Base-by-base conservation (phyloP, 805 yeast species). In the Gaillardinia entomophila region DNA sequence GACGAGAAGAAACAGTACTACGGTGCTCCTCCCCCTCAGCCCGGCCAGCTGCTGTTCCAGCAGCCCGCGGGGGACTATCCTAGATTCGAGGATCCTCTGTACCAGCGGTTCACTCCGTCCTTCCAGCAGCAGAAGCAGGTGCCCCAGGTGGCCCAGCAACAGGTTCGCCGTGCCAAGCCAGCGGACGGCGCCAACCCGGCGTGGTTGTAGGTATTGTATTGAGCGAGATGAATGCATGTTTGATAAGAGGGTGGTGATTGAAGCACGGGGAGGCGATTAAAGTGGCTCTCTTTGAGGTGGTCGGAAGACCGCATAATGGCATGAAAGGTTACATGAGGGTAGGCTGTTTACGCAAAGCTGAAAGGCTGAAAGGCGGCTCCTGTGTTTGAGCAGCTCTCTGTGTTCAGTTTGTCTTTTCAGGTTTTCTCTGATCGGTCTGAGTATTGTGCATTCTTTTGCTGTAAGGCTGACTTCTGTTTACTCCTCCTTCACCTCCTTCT, bases 401-500 rank as follows among this genome's bases (percentile, higher is more conserved):
- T n/a, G n/a, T n/a, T n/a, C n/a, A n/a, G n/a, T n/a, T n/a, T n/a
- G n/a, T n/a, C n/a, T n/a, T n/a, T n/a, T n/a, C n/a, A n/a, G n/a
- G n/a, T n/a, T n/a, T n/a, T n/a, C n/a, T n/a, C n/a, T n/a, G n/a
- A n/a, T n/a, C n/a, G n/a, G n/a, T n/a, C n/a, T n/a, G n/a, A n/a
- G n/a, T n/a, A n/a, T n/a, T n/a, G n/a, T n/a, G n/a, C n/a, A n/a
- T n/a, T n/a, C n/a, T n/a, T n/a, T n/a, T n/a, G n/a, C n/a, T n/a
- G n/a, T n/a, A n/a, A n/a, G n/a, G n/a, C n/a, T n/a, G n/a, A 19
- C 12, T 34, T 15, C 23, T 36, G 42, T 23, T 31, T 42, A 43
- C 24, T 36, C 34, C 32, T 41, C 39, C 33, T 42, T 40, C 32
- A 38, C 24, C 24, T 40, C 42, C 27, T 45, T 45, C 40, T 41